These are phyloP conservation scores for Symbiotaphrina buchneri DNA, from an alignment of 495 filamentous ascomycete species.

Conservation along the genomic window DNA sequence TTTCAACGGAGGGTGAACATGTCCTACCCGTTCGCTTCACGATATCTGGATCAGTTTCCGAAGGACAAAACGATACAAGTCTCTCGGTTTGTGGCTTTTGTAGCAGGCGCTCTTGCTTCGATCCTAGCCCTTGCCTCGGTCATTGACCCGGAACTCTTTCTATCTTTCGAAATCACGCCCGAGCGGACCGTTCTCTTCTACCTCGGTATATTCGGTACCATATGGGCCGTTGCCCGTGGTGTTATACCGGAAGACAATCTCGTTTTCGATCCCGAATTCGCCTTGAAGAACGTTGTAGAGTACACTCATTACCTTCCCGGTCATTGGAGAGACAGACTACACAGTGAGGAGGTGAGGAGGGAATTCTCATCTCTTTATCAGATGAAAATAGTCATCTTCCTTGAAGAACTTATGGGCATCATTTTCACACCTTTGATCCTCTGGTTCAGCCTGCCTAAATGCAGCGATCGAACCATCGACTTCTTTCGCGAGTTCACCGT, in stretches of 20 bases:
- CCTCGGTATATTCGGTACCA: slow-evolving; percentile 44
- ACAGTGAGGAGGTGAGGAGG: slow-evolving; percentile 61
- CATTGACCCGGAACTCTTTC: slow-evolving; percentile 72
- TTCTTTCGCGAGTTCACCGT: slow-evolving; percentile 97
- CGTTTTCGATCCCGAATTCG: slow-evolving; percentile 83
- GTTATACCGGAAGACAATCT: slow-evolving; percentile 65
- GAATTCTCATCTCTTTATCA: slow-evolving; percentile 83
- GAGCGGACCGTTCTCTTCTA: slow-evolving; percentile 75
- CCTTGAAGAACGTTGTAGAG: slow-evolving; percentile 66
- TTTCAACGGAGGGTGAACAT: slow-evolving; percentile 78
- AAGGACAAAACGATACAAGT: slow-evolving; percentile 79
- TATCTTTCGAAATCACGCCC: slow-evolving; percentile 72
- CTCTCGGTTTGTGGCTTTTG: slow-evolving; percentile 63
- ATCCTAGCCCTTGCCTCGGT: slow-evolving; percentile 63
- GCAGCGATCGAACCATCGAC: slow-evolving; percentile 81
- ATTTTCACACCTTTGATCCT: slow-evolving; percentile 80
- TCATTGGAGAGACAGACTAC: slow-evolving; percentile 72
- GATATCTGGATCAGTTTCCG: slow-evolving; percentile 89
- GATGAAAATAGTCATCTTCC: slow-evolving; percentile 70
- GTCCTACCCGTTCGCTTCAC: slow-evolving; percentile 81
- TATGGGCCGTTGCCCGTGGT: slow-evolving; percentile 63
- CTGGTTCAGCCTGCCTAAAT: slow-evolving; percentile 68
- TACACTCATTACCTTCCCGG: slow-evolving; percentile 78
- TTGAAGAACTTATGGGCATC: slow-evolving; percentile 82
- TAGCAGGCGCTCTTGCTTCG: slow-evolving; percentile 64